Conservation (phyloP, 2,329 filamentous ascomycete species). For the Aspergillus thermomutatus region DNA sequence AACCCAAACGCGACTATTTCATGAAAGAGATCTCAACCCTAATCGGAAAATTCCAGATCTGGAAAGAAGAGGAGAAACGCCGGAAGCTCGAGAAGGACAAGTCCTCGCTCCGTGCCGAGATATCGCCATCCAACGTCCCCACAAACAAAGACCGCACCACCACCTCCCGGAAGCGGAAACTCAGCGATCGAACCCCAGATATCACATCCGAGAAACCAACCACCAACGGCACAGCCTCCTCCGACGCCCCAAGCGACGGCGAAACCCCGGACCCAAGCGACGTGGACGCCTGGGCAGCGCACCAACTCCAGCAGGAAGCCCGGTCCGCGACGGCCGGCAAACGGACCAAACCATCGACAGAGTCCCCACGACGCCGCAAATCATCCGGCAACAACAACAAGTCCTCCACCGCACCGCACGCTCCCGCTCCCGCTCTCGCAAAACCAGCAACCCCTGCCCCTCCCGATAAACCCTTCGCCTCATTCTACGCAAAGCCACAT, state of each 20-base stretch:
- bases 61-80: constrained; percentile 86
- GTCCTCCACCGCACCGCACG: neutral
- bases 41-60: constrained; percentile 80
- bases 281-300: constrained; percentile 67
- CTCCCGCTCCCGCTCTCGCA: neutral
- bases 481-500: constrained; percentile 79
- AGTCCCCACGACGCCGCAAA: constrained; percentile 7
- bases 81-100: constrained; percentile 74
- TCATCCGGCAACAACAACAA: constrained; percentile 2
- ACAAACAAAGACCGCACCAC: constrained; percentile 41
- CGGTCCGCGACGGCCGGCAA: constrained; percentile 51
- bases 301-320: constrained; percentile 73
- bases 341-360: constrained; percentile 21
- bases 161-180: constrained; percentile 31
- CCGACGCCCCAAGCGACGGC: constrained; percentile 37
- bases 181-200: constrained; percentile 17
- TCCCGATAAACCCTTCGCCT: constrained; percentile 64
- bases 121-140: constrained; percentile 22
- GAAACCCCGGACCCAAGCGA: constrained; percentile 65
- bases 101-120: constrained; percentile 7
- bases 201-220: neutral
- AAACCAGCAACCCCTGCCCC: constrained; percentile 9
- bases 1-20: constrained; percentile 80
- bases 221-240: constrained; percentile 11
- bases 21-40: constrained; percentile 77